Base-by-base conservation (phyloP, 2,329 filamentous ascomycete genomes). In the Colletotrichum musae region DNA sequence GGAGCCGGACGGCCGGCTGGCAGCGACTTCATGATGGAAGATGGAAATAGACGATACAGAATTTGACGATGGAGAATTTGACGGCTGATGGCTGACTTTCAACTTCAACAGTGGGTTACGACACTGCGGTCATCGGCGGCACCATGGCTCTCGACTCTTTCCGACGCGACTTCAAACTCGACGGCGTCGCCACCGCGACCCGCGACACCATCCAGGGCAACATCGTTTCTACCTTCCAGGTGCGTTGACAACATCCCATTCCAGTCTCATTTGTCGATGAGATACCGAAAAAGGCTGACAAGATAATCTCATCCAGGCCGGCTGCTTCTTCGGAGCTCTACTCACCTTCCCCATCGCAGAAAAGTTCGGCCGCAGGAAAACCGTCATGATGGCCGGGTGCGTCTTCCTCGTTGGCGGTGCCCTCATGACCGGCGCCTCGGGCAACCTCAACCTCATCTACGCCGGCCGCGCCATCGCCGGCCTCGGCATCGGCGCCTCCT, bases 381-480 rank as follows among this genome's bases (percentile, higher is more conserved):
- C 83, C 16, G 81, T 87, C 70, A 81, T 86, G 66, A 72, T 82
- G 24, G 83, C 84, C 4, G 78, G 80, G 7, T 65, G 78, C 5
- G 77, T 85, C 54, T 87, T 86, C 72, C 74, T 78, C 32, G 59
- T 79, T 56, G 81, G 79, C 26, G 79, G 76, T 43, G 74, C 75
- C 6, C 72, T 80, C 21, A 79, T 79, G 79, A 80, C 77, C 3
- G 77, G 75, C 36, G 74, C 77, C 0, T 73, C 74, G 41, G 81
- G 81, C 2, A 73, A 70, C 24, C 73, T 82, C 39, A 75, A 73
- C 68, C 71, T 82, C 75, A 78, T 87, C 41, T 84, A 85, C 68
- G 82, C 76, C 15, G 85, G 85, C 2, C 80, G 85, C n/a, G 85
- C 85, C 51, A 81, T 87, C 66, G 83, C 84, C 24, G 85, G 86